Evolutionary conservation across 1,284 basidiomycete species (phyloP).

Genomic region (Boletus sp.): DNA sequence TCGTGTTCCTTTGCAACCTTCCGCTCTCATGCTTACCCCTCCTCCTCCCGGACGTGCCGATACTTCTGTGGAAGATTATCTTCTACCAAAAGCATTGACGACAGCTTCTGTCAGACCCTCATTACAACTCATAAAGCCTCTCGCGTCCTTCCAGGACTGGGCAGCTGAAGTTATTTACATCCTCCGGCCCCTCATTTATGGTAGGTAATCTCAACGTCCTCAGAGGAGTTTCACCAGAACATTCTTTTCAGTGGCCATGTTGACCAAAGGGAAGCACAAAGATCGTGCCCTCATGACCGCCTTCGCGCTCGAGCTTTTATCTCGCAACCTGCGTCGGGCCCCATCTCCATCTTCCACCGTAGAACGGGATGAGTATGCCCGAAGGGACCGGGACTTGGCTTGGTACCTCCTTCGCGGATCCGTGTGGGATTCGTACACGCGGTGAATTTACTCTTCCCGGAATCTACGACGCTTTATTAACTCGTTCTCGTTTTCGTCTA

Average conservation of each 20-base stretch:
- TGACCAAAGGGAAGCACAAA: slow-evolving; percentile 34
- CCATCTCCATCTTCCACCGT: slow-evolving; percentile 58
- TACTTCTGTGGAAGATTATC: slow-evolving; percentile 65
- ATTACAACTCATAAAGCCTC: slow-evolving; percentile 54
- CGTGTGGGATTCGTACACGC: slow-evolving; percentile 84
- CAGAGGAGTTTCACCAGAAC: slow-evolving; percentile 20
- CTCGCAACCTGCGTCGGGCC: slow-evolving; percentile 61
- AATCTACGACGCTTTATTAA: slow-evolving; percentile 4
- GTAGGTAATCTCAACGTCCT: slow-evolving; percentile 37
- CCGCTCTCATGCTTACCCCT: slow-evolving; percentile 52
- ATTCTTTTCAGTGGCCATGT: slow-evolving; percentile 28
- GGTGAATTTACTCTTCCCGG: slow-evolving; percentile 40
- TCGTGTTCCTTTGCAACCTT: slow-evolving; percentile 53
- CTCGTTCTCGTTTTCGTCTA: slow-evolving; percentile 27
- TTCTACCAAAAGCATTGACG: slow-evolving; percentile 73
- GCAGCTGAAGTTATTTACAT: slow-evolving; percentile 63
- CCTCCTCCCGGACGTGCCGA: slow-evolving; percentile 49
- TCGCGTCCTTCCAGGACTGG: slow-evolving; percentile 68
- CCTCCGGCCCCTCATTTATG: slow-evolving; percentile 69
- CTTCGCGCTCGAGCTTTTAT: slow-evolving; percentile 60
- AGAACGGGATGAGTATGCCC: slow-evolving; percentile 77
- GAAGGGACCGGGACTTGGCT: slow-evolving; percentile 74
- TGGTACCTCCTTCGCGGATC: slow-evolving; percentile 88
- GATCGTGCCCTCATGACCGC: slow-evolving; percentile 53
- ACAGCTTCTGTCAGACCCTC: slow-evolving; percentile 67